These are phyloP conservation scores for Capsella bursapastoris DNA, from an alignment of 345 rosid genomes.

Conservation along the genomic window DNA sequence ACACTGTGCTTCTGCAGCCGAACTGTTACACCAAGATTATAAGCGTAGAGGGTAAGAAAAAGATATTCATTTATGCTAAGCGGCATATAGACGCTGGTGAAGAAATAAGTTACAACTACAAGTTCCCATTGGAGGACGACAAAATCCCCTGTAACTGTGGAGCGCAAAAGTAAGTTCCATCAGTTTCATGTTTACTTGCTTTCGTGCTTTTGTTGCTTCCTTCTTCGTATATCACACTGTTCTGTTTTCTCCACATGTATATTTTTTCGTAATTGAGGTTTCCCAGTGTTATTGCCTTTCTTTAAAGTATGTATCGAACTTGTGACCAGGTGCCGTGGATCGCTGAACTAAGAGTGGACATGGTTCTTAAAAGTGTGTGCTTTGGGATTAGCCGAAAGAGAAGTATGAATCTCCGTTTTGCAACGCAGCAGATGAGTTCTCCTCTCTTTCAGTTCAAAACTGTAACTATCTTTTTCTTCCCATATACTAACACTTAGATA, in stretches of 20 bases:
- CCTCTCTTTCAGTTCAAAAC: constrained; percentile 37
- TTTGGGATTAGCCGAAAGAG: neutral
- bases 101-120: constrained; percentile 96
- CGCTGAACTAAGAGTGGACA: constrained; percentile 62
- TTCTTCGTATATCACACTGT: neutral
- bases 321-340: constrained; percentile 84
- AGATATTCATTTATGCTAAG: constrained; percentile 93
- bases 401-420: constrained; percentile 27
- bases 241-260: neutral
- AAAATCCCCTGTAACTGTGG: constrained; percentile 99
- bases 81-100: constrained; percentile 84
- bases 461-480: constrained; percentile 32
- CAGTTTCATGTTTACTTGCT: neutral
- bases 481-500: constrained; percentile 32
- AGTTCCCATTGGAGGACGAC: constrained; percentile 91
- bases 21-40: constrained; percentile 98
- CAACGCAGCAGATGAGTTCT: constrained; percentile 43
- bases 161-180: constrained; percentile 75
- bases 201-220: neutral
- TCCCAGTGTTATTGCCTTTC: neutral
- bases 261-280: neutral
- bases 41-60: constrained; percentile 90
- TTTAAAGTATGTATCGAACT: constrained; percentile 18
- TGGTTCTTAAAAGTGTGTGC: constrained; percentile 28
- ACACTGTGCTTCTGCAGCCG: constrained; percentile 64